Evolutionary conservation across 768 basidiomycete genomes (phyloP).

Genomic region (Tylopilus intermedius): DNA sequence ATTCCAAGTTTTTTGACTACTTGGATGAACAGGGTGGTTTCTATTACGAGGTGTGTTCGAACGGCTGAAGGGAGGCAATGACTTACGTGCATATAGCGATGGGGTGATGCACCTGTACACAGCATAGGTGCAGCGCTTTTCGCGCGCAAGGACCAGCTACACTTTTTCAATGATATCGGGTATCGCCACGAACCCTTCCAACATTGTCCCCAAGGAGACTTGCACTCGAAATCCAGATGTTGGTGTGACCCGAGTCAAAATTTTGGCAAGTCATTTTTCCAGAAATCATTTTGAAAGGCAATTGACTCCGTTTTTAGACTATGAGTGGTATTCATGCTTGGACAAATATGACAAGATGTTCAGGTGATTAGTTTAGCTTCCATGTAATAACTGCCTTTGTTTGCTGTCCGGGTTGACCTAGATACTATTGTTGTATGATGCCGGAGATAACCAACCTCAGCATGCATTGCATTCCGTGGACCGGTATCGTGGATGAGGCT

Average conservation of each 20-base stretch:
- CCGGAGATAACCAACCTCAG: background rate
- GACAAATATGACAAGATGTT: slow-evolving; percentile 69
- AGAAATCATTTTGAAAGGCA: background rate
- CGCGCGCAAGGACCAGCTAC: slow-evolving; percentile 66
- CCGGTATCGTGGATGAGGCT: background rate
- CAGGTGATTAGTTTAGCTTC: slow-evolving; percentile 12
- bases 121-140: slow-evolving; percentile 79
- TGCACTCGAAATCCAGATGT: slow-evolving; percentile 58
- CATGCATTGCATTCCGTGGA: background rate
- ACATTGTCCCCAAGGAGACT: slow-evolving; percentile 60
- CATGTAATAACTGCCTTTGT: background rate
- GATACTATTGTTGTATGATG: background rate
- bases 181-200: slow-evolving; percentile 79
- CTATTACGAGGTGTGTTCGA: slow-evolving; percentile 71
- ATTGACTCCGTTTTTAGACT: slow-evolving; percentile 42
- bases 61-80: background rate
- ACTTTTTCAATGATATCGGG: slow-evolving; percentile 83
- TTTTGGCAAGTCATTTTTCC: slow-evolving; percentile 47
- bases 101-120: slow-evolving; percentile 88
- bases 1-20: slow-evolving; percentile 76
- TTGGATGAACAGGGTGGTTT: slow-evolving; percentile 83
- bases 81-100: slow-evolving; percentile 39
- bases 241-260: slow-evolving; percentile 67
- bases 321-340: slow-evolving; percentile 87
- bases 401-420: too few relatives aligned